phyloP scores from a whole-genome alignment of 345 rosid genomes.

The Eucalyptus victrix region DNA sequence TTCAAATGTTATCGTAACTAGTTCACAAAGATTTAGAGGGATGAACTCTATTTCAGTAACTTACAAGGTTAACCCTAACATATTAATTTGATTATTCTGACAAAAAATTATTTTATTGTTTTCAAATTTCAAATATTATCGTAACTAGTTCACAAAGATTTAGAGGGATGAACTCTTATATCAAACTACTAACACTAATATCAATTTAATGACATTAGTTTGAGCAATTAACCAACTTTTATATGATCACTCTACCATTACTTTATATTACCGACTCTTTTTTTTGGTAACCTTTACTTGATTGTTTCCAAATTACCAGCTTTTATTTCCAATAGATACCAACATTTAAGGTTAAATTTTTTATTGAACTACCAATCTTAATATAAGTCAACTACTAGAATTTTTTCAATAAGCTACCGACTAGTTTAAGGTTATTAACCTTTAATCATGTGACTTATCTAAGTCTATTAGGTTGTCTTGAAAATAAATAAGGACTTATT shows the following conservation, averaged over 20 bases:
- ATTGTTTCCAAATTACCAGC: background rate
- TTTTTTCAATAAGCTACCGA: background rate
- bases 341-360: background rate
- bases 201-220: background rate
- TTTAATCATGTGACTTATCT: background rate
- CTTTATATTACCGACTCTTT: background rate
- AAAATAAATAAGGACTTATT: background rate
- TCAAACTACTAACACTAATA: background rate
- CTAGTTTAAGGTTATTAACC: background rate
- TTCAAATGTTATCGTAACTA: background rate
- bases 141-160: background rate
- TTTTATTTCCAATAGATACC: background rate
- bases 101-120: background rate
- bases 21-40: background rate
- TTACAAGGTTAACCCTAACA: background rate
- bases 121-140: background rate
- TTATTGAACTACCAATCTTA: background rate
- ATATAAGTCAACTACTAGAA: background rate
- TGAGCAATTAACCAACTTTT: background rate
- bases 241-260: background rate
- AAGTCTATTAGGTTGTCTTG: background rate
- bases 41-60: background rate
- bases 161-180: background rate
- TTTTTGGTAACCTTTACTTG: background rate
- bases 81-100: background rate